These are phyloP conservation scores for Penicillium corylophilum DNA, from an alignment of 2,329 filamentous ascomycete species.

Conservation along the genomic window DNA sequence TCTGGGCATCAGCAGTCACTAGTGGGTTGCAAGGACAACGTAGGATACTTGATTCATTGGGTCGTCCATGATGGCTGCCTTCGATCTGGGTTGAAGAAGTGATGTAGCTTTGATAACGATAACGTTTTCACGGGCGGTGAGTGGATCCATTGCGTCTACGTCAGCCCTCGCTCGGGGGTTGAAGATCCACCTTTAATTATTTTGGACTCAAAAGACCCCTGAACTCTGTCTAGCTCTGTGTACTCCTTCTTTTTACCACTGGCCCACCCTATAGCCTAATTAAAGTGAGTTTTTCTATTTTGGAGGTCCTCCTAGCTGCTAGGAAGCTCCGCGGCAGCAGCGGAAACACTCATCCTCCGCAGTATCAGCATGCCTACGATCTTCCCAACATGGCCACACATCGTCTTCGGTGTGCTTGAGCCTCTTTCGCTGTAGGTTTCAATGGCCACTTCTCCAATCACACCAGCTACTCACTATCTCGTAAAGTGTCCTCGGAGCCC, in stretches of 20 bases:
- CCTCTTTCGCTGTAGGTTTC: constrained; percentile 63
- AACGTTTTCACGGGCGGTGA: constrained; percentile 11
- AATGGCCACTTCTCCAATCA: neutral
- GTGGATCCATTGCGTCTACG: constrained; percentile 9
- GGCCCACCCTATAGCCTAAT: neutral
- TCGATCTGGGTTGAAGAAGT: neutral
- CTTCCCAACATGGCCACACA: constrained; percentile 62
- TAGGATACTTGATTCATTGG: constrained; percentile 4
- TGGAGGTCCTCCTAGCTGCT: neutral
- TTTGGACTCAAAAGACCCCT: neutral
- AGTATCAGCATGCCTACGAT: constrained; percentile 41
- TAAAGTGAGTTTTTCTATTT: neutral
- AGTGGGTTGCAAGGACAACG: constrained; percentile 2
- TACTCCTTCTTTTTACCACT: neutral
- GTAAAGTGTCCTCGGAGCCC: constrained; percentile 58
- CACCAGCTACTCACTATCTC: constrained; percentile 1
- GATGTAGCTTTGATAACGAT: constrained; percentile 12
- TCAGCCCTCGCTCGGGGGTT: constrained; percentile 4
- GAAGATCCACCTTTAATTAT: neutral
- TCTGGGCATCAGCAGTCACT: constrained; percentile 13
- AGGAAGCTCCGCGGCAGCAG: neutral
- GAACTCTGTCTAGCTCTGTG: neutral
- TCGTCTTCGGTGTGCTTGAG: constrained; percentile 68
- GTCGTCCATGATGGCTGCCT: constrained; percentile 2
- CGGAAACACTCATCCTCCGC: neutral